Percentiles rank a stretch among this genome's conserved stretches.
Conservation (phyloP, 208 protist genomes). For the Leishmania mexicana region DNA sequence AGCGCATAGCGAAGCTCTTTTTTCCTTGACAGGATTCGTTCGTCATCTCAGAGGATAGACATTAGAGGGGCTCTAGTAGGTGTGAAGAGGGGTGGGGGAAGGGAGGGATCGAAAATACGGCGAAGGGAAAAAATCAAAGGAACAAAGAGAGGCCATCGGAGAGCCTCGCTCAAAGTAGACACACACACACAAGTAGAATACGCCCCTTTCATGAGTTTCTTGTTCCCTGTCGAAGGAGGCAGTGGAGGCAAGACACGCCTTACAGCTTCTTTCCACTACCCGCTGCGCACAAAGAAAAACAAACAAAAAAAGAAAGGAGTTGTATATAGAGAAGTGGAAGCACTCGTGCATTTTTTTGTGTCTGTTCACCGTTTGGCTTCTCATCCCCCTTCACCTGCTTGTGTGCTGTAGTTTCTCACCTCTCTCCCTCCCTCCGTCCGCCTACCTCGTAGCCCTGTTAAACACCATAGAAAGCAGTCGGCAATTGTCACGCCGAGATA, state of each 20-base stretch:
- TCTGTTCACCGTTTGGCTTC: neutral
- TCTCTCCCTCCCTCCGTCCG: neutral
- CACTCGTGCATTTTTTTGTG: neutral
- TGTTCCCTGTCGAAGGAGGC: neutral
- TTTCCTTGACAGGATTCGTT: neutral
- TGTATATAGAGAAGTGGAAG: neutral
- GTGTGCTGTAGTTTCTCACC: neutral
- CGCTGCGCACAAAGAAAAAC: neutral
- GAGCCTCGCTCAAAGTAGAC: neutral
- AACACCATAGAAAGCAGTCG: neutral
- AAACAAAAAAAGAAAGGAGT: neutral
- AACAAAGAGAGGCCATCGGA: neutral
- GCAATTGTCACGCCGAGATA: neutral
- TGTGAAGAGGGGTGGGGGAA: neutral
- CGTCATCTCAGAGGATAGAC: neutral
- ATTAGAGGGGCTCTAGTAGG: neutral
- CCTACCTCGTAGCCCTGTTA: neutral
- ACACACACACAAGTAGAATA: neutral
- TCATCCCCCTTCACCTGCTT: neutral
- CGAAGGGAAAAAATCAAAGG: neutral
- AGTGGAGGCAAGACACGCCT: neutral
- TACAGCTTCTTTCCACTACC: too few relatives aligned
- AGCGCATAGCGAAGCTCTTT: neutral
- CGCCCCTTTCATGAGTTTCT: neutral
- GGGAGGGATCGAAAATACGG: neutral